Conservation (phyloP, 139 green algal species). For the Edaphochlamys debaryana region DNA sequence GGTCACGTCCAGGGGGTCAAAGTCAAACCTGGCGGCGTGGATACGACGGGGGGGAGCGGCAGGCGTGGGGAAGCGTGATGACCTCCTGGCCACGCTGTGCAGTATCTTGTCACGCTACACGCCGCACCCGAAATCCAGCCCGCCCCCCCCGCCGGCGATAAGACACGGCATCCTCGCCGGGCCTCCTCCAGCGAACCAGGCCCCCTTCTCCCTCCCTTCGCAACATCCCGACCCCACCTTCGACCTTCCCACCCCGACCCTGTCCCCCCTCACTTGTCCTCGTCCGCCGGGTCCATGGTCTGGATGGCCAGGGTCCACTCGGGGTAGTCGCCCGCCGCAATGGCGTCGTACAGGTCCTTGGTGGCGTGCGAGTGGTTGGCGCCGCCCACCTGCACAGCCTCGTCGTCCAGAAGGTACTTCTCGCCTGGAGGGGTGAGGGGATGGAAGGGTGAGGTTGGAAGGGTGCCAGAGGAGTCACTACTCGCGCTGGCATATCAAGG, state of each 20-base stretch:
- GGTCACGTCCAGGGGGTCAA: slow-evolving; percentile 86
- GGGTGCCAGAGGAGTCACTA: too few relatives aligned
- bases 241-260: too few relatives aligned
- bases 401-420: slow-evolving; percentile 89
- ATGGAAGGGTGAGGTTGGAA: background rate
- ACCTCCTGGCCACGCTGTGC: too few relatives aligned
- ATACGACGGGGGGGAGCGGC: background rate
- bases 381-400: slow-evolving; percentile 90
- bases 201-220: too few relatives aligned
- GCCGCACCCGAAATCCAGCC: too few relatives aligned
- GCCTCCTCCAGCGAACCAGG: too few relatives aligned
- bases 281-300: slow-evolving; percentile 88
- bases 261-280: slow-evolving; percentile 75
- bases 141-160: too few relatives aligned
- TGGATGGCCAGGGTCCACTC: slow-evolving; percentile 96
- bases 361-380: slow-evolving; percentile 96
- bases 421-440: background rate
- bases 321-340: slow-evolving; percentile 90
- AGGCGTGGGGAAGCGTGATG: background rate
- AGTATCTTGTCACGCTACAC: too few relatives aligned
- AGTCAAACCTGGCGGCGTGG: slow-evolving; percentile 60
- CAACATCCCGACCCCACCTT: too few relatives aligned
- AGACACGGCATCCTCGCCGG: too few relatives aligned
- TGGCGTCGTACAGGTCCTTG: slow-evolving; percentile 95
- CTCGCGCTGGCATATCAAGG: too few relatives aligned